Conservation (phyloP, 305 asterid species). For the Fraxinus velutina region DNA sequence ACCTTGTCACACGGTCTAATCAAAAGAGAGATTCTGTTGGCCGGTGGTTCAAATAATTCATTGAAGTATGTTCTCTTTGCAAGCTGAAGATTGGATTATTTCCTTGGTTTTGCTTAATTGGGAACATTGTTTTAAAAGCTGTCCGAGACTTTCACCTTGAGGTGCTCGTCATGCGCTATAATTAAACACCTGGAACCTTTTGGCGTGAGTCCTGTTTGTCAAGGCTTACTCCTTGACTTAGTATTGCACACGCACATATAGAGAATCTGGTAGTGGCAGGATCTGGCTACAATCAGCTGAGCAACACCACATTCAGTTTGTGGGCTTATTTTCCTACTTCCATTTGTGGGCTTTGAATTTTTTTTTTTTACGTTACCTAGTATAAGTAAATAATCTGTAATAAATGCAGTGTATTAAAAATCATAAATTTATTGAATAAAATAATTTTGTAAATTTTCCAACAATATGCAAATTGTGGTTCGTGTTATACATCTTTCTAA, state of each 20-base stretch:
- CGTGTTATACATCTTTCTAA: not conserved
- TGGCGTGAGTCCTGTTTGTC: not conserved
- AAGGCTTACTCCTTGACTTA: not conserved
- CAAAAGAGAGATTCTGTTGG: slow-evolving; percentile 53
- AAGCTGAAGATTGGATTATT: not conserved
- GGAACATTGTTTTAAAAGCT: not conserved
- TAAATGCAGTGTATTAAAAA: not conserved
- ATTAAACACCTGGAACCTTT: not conserved
- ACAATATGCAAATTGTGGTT: not conserved
- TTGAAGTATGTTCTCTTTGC: slow-evolving; percentile 45
- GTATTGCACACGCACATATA: not conserved
- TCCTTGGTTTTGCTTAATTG: not conserved
- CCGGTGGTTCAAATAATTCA: slow-evolving; percentile 50
- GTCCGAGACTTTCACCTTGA: not conserved
- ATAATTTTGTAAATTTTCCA: not conserved
- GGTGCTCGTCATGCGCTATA: not conserved
- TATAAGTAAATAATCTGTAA: not conserved
- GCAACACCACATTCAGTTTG: not conserved
- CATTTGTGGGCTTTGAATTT: not conserved
- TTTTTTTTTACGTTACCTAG: not conserved
- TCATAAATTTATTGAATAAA: not conserved
- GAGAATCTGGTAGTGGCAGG: not conserved
- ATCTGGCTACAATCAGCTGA: slow-evolving; percentile 2
- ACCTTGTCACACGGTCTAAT: slow-evolving; percentile 45
- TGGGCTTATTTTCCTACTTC: not conserved